phyloP scores from a whole-genome alignment of 768 basidiomycete species.

The Hydnum rufescens region DNA sequence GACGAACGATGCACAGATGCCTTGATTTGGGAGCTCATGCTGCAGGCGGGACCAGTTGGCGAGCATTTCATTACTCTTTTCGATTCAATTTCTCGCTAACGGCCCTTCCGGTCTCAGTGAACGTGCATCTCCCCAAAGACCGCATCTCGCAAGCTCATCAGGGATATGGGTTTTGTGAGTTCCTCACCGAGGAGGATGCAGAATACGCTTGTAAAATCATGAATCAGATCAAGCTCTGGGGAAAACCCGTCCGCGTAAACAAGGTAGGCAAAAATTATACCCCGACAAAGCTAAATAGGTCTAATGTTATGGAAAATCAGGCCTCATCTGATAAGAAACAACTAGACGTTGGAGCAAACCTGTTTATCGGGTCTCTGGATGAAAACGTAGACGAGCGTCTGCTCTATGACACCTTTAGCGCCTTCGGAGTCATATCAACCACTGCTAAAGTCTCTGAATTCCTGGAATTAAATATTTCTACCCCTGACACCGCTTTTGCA shows the following conservation, averaged over 20 bases:
- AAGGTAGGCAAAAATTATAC: constrained; percentile 66
- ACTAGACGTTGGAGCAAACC: constrained; percentile 90
- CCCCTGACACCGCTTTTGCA: not conserved
- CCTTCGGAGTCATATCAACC: constrained; percentile 83
- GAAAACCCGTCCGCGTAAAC: constrained; percentile 96
- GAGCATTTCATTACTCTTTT: constrained; percentile 18
- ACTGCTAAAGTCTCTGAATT: constrained; percentile 83
- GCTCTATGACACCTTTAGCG: constrained; percentile 86
- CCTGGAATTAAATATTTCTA: too few species aligned
- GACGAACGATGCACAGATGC: constrained; percentile 91
- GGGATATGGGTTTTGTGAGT: constrained; percentile 99
- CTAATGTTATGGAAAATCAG: constrained; percentile 23
- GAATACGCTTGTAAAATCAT: constrained; percentile 99
- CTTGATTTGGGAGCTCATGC: constrained; percentile 93
- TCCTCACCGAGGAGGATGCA: constrained; percentile 94
- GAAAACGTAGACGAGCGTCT: constrained; percentile 86
- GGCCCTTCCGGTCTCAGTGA: constrained; percentile 45
- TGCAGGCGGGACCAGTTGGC: constrained; percentile 99
- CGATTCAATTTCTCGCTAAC: not conserved
- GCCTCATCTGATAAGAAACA: constrained; percentile 97
- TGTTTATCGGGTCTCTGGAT: constrained; percentile 91
- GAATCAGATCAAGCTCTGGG: constrained; percentile 99
- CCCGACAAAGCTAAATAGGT: not conserved
- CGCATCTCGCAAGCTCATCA: constrained; percentile 96
- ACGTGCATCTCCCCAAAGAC: constrained; percentile 96